Evolutionary conservation across 805 yeast genomes (phyloP).

Genomic region (Isabelozyma heimii): DNA sequence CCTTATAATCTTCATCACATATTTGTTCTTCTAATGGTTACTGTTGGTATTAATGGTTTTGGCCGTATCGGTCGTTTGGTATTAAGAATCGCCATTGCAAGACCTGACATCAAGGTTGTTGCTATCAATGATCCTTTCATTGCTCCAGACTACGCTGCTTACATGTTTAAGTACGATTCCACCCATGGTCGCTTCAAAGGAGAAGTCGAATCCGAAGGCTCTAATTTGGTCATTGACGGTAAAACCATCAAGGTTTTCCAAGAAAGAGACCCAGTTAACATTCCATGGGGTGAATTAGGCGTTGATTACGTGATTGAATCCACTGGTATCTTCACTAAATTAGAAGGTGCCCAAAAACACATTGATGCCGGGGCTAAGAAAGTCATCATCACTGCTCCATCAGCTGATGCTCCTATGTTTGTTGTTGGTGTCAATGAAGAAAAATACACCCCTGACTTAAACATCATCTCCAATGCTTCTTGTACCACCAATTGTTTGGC

Average conservation of each 20-base stretch:
- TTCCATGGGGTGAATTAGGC: constrained; percentile 33
- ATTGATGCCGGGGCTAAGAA: constrained; percentile 36
- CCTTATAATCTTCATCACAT: no score
- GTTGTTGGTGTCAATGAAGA: constrained; percentile 35
- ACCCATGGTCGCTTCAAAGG: constrained; percentile 32
- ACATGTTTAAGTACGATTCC: constrained; percentile 37
- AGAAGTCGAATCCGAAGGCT: constrained; percentile 23
- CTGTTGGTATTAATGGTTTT: constrained; percentile 34
- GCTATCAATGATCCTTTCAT: constrained; percentile 34
- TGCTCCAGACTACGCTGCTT: constrained; percentile 33
- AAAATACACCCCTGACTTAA: constrained; percentile 30
- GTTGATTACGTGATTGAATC: constrained; percentile 33
- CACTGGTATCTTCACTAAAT: constrained; percentile 34
- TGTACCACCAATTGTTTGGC: constrained; percentile 39
- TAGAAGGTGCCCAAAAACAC: constrained; percentile 35
- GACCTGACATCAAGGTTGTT: constrained; percentile 30
- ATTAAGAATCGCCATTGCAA: constrained; percentile 29
- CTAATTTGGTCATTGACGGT: constrained; percentile 25
- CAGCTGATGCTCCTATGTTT: constrained; percentile 36
- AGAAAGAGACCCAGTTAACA: constrained; percentile 32
- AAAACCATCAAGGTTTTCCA: constrained; percentile 26
- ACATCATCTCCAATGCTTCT: constrained; percentile 33
- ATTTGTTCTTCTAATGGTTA: constrained; percentile 14
- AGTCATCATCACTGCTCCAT: constrained; percentile 33
- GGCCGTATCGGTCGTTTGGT: constrained; percentile 37